Conservation (phyloP, 495 filamentous ascomycete species). For the Amniculicola lignicola region DNA sequence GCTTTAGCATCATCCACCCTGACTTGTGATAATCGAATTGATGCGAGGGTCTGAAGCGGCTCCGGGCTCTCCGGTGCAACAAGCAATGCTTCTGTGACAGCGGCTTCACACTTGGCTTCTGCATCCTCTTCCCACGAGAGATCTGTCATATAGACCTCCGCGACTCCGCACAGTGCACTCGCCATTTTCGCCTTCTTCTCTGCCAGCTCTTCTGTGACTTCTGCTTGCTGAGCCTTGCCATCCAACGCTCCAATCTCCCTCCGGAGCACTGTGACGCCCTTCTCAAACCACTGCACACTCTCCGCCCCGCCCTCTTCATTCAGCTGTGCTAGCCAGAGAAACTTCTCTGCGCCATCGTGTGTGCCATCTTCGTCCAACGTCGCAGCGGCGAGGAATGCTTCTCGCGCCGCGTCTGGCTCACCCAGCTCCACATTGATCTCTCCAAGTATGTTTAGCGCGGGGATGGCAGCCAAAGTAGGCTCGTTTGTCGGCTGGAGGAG, state of each 20-base stretch:
- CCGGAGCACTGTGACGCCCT: constrained; percentile 67
- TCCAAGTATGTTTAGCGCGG: constrained; percentile 72
- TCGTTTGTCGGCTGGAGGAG: constrained; percentile 45
- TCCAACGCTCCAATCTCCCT: constrained; percentile 57
- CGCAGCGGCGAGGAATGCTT: constrained; percentile 66
- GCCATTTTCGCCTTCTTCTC: constrained; percentile 78
- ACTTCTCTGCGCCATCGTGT: constrained; percentile 84
- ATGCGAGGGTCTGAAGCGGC: constrained; percentile 89
- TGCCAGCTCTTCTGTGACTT: constrained; percentile 49
- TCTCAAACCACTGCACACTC: constrained; percentile 85
- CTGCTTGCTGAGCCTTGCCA: constrained; percentile 22
- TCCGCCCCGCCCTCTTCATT: constrained; percentile 79
- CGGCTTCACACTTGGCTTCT: constrained; percentile 74
- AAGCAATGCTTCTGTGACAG: constrained; percentile 81
- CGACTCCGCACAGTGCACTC: constrained; percentile 80
- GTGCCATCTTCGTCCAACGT: constrained; percentile 68
- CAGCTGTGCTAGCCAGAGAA: constrained; percentile 92
- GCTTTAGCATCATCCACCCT: constrained; percentile 71
- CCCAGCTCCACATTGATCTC: constrained; percentile 85
- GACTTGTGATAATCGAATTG: constrained; percentile 83
- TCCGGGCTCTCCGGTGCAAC: constrained; percentile 72
- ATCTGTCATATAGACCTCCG: constrained; percentile 98
- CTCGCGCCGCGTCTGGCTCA: constrained; percentile 66
- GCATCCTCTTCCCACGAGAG: constrained; percentile 88
- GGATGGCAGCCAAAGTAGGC: constrained; percentile 50